Conservation (phyloP, 371 early-diverging fungal species). For the Funneliformis caledonium region DNA sequence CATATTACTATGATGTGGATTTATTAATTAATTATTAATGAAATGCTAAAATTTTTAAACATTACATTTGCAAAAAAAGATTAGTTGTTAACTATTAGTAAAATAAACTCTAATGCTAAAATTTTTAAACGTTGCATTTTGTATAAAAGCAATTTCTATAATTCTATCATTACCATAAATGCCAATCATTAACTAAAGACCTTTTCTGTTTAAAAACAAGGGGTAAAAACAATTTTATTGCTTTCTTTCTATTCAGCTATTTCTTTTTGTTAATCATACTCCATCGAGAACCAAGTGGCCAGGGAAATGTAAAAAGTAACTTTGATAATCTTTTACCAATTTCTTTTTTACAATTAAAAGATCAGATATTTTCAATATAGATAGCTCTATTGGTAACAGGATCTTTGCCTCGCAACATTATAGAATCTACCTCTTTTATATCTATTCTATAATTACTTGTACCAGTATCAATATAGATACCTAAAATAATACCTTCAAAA, state of each 20-base stretch:
- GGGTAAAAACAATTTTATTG: background rate
- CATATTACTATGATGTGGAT: too few species aligned
- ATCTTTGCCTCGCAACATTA: background rate
- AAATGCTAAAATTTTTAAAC: too few species aligned
- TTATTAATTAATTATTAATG: too few species aligned
- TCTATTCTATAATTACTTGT: background rate
- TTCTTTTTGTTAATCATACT: background rate
- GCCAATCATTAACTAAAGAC: background rate
- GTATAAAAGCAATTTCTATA: too few species aligned
- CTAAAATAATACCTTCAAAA: background rate
- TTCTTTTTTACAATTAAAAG: background rate
- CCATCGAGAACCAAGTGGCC: background rate
- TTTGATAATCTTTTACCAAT: constrained; percentile 18
- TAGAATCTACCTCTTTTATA: background rate
- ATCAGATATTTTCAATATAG: background rate
- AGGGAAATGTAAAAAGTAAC: background rate
- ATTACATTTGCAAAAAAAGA: too few species aligned
- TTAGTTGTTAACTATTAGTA: too few species aligned
- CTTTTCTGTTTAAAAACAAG: background rate
- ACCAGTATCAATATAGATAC: background rate
- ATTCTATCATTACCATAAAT: too few species aligned
- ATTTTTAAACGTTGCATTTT: too few species aligned
- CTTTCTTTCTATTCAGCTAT: background rate
- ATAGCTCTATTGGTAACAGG: background rate
- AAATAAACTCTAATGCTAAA: too few species aligned